Evolutionary conservation across 768 basidiomycete species (phyloP), one percentile per base, ranked within the genome.

Genomic region (Boletus reticuloceps): DNA sequence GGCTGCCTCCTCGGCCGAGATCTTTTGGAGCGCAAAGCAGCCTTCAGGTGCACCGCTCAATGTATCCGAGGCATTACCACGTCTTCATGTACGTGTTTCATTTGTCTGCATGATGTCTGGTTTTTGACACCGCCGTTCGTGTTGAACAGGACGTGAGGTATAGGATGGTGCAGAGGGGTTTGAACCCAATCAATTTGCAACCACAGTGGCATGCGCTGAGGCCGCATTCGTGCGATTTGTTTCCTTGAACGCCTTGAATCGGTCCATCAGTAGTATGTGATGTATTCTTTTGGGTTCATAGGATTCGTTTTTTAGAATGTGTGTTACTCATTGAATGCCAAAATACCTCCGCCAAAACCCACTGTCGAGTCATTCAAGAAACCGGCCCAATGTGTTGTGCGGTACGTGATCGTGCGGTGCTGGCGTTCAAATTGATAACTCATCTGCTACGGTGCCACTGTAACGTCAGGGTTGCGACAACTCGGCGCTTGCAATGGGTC

Each of bases 161-260:
- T 54, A 69, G 81, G 19, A 75, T 82, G 69, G 78, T 82, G 7
- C 69, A 73, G 49, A 66, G 79, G 16, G 82, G 83, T 3, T 59
- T 83, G 20, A 58, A 62, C 0, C 78, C 83, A 17, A 74, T 74
- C 36, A 62, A 72, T 1, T 64, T 85, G n/a, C 83, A 84, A 63
- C 84, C 83, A 0, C 66, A 79, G 27, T 84, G 78, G 76, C 84
- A 82, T 69, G 82, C 79, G 12, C 59, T 83, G 16, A 68, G 82
- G 31, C 79, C 81, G 0, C 63, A 75, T 38, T 68, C 56, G 1
- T 82, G 81, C 52, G 75, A 82, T 54, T n/a, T 70, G 47, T 9
- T 44, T 1, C 61, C 51, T 52, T 52, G 51, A 52, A 42, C 2
- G n/a, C 13, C 0, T 39, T n/a, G 38, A 39, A 39, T 13, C 1